Percentiles rank a stretch among this genome's conserved stretches.
Evolutionary conservation across 768 basidiomycete species (phyloP).

Genomic region (Polyporus arcularius): DNA sequence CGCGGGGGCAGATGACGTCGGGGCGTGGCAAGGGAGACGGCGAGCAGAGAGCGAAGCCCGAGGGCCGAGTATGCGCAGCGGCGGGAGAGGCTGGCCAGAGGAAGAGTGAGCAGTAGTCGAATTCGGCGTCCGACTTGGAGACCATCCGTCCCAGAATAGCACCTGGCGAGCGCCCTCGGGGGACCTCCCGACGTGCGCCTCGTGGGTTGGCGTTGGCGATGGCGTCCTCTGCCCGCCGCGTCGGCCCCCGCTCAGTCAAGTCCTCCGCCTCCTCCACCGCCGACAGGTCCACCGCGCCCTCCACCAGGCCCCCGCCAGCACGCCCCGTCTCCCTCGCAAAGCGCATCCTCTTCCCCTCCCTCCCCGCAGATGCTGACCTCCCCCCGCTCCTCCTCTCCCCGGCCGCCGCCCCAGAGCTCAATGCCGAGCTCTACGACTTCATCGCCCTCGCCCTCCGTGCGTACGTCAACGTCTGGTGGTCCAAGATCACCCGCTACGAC

Average conservation of each 20-base stretch:
- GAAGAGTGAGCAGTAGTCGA: too few species aligned
- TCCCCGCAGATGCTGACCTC: constrained; percentile 42
- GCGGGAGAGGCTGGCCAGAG: too few species aligned
- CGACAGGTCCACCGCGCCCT: constrained; percentile 17
- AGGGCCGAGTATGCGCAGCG: too few species aligned
- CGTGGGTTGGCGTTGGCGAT: constrained; percentile 23
- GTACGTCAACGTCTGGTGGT: constrained; percentile 84
- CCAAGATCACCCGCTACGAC: constrained; percentile 80
- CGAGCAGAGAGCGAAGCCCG: background rate
- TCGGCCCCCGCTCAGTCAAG: constrained; percentile 28
- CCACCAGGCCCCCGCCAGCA: constrained; percentile 6
- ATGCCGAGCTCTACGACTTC: constrained; percentile 74
- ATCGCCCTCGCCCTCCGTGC: constrained; percentile 79
- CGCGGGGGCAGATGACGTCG: background rate
- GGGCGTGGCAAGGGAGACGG: background rate
- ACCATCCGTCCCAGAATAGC: too few species aligned
- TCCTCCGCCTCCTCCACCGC: constrained; percentile 26
- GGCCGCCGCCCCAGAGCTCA: constrained; percentile 52
- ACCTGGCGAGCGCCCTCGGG: background rate
- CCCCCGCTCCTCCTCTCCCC: constrained; percentile 56
- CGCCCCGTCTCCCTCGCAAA: constrained; percentile 24
- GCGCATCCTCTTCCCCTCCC: constrained; percentile 49
- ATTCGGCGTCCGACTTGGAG: too few species aligned
- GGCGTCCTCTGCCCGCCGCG: constrained; percentile 17
- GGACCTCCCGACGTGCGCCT: constrained; percentile 5